Conservation (phyloP, 176 grass and related monocot genomes). For the Musa itinerans region DNA sequence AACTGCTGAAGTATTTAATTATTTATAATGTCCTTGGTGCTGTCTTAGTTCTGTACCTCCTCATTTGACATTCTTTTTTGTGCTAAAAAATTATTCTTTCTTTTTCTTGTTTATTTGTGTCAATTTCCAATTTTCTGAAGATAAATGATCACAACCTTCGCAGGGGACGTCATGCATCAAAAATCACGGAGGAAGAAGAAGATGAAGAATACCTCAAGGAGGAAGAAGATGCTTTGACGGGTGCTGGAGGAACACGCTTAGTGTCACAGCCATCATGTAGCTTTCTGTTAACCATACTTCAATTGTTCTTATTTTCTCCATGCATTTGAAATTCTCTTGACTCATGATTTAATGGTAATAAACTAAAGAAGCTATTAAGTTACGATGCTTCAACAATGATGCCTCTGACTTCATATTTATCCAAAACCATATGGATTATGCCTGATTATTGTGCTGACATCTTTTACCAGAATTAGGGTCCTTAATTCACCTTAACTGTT, state of each 20-base stretch:
- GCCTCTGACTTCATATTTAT: no score
- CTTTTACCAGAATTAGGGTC: no score
- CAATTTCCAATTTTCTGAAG: neutral
- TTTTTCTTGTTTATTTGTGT: slow-evolving; percentile 12
- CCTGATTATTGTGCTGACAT: no score
- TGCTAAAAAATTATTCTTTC: no score
- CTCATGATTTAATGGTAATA: neutral
- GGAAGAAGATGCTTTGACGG: slow-evolving; percentile 59
- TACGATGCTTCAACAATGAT: no score
- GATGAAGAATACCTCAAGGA: slow-evolving; percentile 77
- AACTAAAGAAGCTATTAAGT: no score
- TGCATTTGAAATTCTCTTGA: neutral
- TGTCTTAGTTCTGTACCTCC: neutral
- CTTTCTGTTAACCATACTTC: slow-evolving; percentile 4
- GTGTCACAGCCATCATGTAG: slow-evolving; percentile 65
- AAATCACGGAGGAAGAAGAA: slow-evolving; percentile 74
- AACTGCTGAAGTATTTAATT: neutral
- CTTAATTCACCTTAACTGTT: no score
- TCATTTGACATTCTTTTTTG: no score
- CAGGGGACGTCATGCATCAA: slow-evolving; percentile 71
- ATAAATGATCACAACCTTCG: neutral
- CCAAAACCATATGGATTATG: no score
- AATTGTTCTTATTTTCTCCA: neutral
- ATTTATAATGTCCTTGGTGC: slow-evolving; percentile 3
- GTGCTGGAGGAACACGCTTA: slow-evolving; percentile 56